phyloP scores from a whole-genome alignment of 2,329 filamentous ascomycete species.

The Xylariaceae sp. region DNA sequence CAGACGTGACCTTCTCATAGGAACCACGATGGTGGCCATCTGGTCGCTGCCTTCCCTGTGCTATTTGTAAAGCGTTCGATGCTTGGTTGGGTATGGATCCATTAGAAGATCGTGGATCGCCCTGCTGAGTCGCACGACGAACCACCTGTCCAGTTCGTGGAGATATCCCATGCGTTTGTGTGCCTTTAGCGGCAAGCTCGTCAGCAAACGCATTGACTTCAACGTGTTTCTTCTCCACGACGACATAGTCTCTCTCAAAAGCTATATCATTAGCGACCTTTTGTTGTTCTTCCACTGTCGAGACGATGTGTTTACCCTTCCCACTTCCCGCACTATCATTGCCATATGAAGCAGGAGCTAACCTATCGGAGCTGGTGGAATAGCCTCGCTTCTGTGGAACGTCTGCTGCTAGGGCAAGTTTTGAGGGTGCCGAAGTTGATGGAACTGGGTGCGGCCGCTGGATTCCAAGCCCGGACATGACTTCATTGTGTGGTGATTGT shows the following conservation, averaged over 20 bases:
- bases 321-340: conserved; percentile 34
- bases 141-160: conserved; percentile 59
- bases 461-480: conserved; percentile 47
- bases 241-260: conserved; percentile 88
- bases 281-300: conserved; percentile 51
- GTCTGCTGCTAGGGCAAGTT: conserved; percentile 36
- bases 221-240: conserved; percentile 90
- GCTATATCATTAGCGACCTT: conserved; percentile 79
- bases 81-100: conserved; percentile 62
- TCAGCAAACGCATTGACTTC: conserved; percentile 97
- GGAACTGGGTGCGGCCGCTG: conserved; percentile 44
- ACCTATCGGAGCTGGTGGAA: conserved; percentile 39
- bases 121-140: conserved; percentile 74
- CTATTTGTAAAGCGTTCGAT: conserved; percentile 70
- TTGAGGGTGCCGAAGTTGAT: conserved; percentile 45
- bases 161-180: conserved; percentile 42
- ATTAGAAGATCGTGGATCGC: conserved; percentile 60
- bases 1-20: conserved; percentile 70
- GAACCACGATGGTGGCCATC: conserved; percentile 73
- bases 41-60: conserved; percentile 57
- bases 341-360: conserved; percentile 33
- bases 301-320: conserved; percentile 31
- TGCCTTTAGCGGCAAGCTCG: conserved; percentile 75
- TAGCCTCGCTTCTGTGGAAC: conserved; percentile 33
- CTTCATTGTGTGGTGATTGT: conserved; percentile 44